A percentile compares a stretch with the other conserved stretches of the same genome.
These are phyloP conservation scores for Quercus phellos DNA, from an alignment of 331 rosid species.

Conservation along the genomic window DNA sequence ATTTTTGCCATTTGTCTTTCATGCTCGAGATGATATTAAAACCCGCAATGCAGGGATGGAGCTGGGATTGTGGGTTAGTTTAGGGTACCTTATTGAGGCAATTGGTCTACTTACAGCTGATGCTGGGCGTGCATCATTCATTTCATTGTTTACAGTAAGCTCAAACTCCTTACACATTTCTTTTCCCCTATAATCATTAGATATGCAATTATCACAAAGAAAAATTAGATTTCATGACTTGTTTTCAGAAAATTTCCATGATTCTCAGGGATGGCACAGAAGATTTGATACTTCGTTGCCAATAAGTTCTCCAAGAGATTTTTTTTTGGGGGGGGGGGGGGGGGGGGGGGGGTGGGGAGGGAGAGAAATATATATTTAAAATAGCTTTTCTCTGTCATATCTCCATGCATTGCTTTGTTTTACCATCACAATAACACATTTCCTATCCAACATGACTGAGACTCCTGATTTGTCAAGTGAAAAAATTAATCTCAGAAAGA, in stretches of 20 bases:
- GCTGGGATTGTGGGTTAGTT: slow-evolving; percentile 78
- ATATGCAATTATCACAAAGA: neutral
- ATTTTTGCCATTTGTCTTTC: slow-evolving; percentile 54
- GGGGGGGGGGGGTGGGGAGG: too few relatives aligned
- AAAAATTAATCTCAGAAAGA: neutral
- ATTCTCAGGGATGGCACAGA: neutral
- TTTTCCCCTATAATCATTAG: neutral
- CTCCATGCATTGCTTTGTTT: neutral
- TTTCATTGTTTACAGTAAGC: slow-evolving; percentile 66
- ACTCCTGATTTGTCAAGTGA: neutral
- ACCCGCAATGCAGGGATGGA: slow-evolving; percentile 69
- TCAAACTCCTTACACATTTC: neutral
- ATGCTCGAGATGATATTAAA: slow-evolving; percentile 32
- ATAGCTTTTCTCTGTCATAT: neutral
- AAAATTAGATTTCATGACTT: neutral
- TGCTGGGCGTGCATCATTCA: slow-evolving; percentile 73
- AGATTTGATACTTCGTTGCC: neutral
- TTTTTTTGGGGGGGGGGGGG: too few relatives aligned
- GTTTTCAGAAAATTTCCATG: neutral
- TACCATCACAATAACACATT: neutral
- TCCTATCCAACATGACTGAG: neutral
- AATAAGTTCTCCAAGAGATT: neutral
- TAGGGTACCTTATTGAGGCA: slow-evolving; percentile 76
- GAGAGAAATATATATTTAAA: neutral
- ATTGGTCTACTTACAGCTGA: slow-evolving; percentile 70